These are phyloP conservation scores for Naganishia antarctica DNA, from an alignment of 768 basidiomycete genomes.

Conservation along the genomic window DNA sequence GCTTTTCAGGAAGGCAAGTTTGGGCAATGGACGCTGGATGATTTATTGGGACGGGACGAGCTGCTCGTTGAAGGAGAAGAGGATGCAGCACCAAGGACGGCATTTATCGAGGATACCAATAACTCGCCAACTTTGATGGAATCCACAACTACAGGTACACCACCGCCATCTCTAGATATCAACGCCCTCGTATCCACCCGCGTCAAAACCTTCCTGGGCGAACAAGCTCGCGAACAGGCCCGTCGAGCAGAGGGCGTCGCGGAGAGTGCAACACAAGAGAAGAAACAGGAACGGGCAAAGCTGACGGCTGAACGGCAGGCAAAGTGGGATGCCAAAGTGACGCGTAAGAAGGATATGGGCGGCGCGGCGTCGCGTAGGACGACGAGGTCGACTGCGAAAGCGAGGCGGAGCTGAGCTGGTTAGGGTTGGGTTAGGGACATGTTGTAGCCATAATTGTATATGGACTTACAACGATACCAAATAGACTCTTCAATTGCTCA, in stretches of 20 bases:
- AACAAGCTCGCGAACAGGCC: conserved; percentile 10
- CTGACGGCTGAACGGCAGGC: conserved; percentile 18
- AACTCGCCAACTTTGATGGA: too few relatives aligned
- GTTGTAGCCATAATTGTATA: too few relatives aligned
- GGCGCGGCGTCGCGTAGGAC: too few relatives aligned
- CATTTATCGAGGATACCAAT: too few relatives aligned
- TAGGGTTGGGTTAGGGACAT: background rate
- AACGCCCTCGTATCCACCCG: background rate
- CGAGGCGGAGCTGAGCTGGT: background rate
- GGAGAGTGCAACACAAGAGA: conserved; percentile 25
- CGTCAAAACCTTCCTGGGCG: conserved; percentile 11
- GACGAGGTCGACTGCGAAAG: background rate
- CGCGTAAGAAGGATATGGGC: background rate
- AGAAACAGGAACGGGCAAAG: conserved; percentile 18
- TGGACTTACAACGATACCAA: background rate
- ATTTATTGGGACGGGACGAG: conserved; percentile 30
- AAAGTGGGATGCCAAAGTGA: conserved; percentile 24
- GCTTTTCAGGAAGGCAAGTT: conserved; percentile 68
- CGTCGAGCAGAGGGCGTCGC: conserved; percentile 21
- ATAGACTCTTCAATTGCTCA: too few relatives aligned
- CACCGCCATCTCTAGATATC: conserved; percentile 6
- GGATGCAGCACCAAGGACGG: too few relatives aligned
- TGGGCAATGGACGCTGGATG: conserved; percentile 48
- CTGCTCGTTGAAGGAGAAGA: background rate
- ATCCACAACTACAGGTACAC: too few relatives aligned